phyloP scores from a whole-genome alignment of 805 yeast genomes.

The Kodamaea sagamina region DNA sequence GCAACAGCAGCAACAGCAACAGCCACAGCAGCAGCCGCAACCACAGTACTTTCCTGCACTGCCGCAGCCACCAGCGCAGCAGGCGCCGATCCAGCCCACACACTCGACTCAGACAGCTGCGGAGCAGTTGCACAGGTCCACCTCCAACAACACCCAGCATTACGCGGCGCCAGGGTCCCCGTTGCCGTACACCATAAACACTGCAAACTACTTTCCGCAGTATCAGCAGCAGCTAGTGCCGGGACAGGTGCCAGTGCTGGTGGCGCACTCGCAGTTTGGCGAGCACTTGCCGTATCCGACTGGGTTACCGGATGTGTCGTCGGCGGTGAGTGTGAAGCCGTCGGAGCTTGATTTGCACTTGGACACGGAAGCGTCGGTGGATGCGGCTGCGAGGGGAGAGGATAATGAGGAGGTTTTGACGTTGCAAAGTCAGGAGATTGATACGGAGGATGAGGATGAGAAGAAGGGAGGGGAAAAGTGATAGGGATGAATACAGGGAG shows the following conservation, averaged over 20 bases:
- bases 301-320: constrained; percentile 14
- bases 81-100: not conserved
- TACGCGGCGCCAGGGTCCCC: constrained; percentile 10
- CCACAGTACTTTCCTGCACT: constrained; percentile 39
- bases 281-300: constrained; percentile 22
- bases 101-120: constrained; percentile 4
- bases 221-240: constrained; percentile 8
- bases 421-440: constrained; percentile 14
- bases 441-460: constrained; percentile 5
- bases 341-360: constrained; percentile 2
- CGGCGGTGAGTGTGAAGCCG: constrained; percentile 5
- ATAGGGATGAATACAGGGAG: not conserved
- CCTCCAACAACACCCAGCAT: constrained; percentile 15
- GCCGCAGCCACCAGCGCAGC: constrained; percentile 26
- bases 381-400: not conserved
- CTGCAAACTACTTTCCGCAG: constrained; percentile 21
- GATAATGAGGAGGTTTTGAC: constrained; percentile 17
- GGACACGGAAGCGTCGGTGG: not conserved
- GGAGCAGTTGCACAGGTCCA: constrained; percentile 7
- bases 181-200: constrained; percentile 15
- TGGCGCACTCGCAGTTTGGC: constrained; percentile 12
- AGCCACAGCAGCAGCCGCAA: constrained; percentile 32
- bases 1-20: constrained; percentile 33
- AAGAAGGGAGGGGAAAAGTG: constrained; percentile 1
- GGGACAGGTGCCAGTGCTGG: not conserved